Conservation (phyloP, 306 rosid species). For the Hylodesmum podocarpum region DNA sequence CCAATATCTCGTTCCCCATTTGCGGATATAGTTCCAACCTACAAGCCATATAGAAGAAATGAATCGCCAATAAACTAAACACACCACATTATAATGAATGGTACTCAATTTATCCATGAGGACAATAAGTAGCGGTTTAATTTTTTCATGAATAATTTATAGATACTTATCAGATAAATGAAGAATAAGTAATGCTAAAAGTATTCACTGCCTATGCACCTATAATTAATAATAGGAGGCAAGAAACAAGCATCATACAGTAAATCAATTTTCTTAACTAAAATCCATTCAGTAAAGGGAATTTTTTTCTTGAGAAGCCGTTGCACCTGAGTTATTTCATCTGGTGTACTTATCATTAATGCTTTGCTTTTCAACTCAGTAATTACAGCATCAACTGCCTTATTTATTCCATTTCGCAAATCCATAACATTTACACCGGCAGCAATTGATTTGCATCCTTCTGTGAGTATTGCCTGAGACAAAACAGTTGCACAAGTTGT, state of each 20-base stretch:
- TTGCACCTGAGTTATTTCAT: constrained; percentile 91
- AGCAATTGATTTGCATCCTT: constrained; percentile 93
- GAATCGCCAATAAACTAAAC: background rate
- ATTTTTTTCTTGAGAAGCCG: constrained; percentile 24
- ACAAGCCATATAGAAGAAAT: constrained; percentile 13
- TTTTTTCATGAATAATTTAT: background rate
- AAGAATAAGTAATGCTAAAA: background rate
- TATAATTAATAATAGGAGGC: background rate
- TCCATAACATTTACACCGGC: constrained; percentile 95
- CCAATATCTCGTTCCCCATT: constrained; percentile 94
- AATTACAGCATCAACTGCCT: constrained; percentile 83
- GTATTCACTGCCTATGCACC: constrained; percentile 9
- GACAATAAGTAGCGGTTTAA: background rate
- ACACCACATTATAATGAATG: background rate
- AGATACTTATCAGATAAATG: background rate
- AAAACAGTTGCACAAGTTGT: constrained; percentile 96
- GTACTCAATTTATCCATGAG: background rate
- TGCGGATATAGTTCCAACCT: constrained; percentile 98
- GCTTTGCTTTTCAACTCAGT: constrained; percentile 80
- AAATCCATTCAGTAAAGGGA: constrained; percentile 20
- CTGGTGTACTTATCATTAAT: constrained; percentile 85
- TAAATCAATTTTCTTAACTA: constrained; percentile 6
- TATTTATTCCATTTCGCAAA: constrained; percentile 80
- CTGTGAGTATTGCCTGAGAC: constrained; percentile 87
- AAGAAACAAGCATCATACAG: background rate